Conservation (phyloP, 129 eudicot species). For the Lactuca sativa region DNA sequence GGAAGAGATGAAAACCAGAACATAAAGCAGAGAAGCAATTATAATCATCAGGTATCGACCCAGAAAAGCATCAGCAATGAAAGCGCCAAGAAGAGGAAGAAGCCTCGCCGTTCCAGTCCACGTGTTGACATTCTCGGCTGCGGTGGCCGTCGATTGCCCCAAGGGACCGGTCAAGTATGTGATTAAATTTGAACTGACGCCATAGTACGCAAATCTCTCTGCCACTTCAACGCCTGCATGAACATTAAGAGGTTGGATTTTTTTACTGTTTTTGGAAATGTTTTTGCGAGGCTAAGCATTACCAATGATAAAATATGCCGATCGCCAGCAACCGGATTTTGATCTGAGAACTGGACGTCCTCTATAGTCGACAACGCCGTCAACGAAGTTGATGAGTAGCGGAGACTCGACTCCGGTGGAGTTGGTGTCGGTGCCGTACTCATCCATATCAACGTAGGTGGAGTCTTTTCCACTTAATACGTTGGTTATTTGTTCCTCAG, state of each 20-base stretch:
- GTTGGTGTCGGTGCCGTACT: background rate
- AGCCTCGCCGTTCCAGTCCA: slow-evolving; percentile 48
- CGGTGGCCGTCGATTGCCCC: background rate
- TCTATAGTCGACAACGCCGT: slow-evolving; percentile 10
- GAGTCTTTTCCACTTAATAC: too few species aligned
- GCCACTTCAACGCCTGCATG: slow-evolving; percentile 39
- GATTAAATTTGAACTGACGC: slow-evolving; percentile 52
- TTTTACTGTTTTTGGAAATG: background rate
- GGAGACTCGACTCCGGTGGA: slow-evolving; percentile 12
- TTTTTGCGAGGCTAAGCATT: background rate
- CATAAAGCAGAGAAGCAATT: slow-evolving; percentile 58
- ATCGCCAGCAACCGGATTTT: slow-evolving; percentile 18
- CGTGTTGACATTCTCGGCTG: background rate
- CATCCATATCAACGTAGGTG: background rate
- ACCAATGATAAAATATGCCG: slow-evolving; percentile 8
- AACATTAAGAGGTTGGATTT: background rate
- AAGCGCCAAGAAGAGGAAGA: slow-evolving; percentile 63
- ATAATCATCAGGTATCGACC: slow-evolving; percentile 66
- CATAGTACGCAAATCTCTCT: slow-evolving; percentile 46
- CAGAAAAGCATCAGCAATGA: slow-evolving; percentile 59
- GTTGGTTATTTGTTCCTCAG: too few species aligned
- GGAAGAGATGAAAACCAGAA: slow-evolving; percentile 37
- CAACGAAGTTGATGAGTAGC: slow-evolving; percentile 21
- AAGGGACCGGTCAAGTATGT: background rate
- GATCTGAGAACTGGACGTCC: slow-evolving; percentile 7